A percentile compares a stretch with the other conserved stretches of the same genome.
Evolutionary conservation across 345 rosid species (phyloP).

Genomic region (Eucalyptus melliodora): DNA sequence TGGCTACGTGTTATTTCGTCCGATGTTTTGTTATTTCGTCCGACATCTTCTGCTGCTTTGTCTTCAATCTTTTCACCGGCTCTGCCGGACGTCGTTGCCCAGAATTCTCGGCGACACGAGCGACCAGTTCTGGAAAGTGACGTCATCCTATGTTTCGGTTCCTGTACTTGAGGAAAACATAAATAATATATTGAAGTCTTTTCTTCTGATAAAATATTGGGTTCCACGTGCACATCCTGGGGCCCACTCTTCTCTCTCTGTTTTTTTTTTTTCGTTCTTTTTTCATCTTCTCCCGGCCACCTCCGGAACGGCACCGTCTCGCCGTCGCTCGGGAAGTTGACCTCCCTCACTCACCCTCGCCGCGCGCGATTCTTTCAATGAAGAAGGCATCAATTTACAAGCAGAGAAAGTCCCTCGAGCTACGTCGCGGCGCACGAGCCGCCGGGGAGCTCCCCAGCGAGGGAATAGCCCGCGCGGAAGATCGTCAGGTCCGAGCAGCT

Average conservation of each 20-base stretch:
- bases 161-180: background rate
- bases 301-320: background rate
- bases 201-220: background rate
- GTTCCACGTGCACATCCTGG: background rate
- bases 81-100: background rate
- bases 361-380: background rate
- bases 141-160: background rate
- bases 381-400: conserved; percentile 26
- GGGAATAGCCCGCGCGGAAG: conserved; percentile 56
- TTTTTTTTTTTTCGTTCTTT: rapidly evolving
- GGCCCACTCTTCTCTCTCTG: background rate
- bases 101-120: background rate
- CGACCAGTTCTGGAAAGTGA: background rate
- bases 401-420: conserved; percentile 38
- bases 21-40: background rate
- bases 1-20: background rate
- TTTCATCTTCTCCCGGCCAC: background rate
- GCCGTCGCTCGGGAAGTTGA: background rate
- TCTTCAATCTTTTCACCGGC: background rate
- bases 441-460: conserved; percentile 49
- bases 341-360: background rate
- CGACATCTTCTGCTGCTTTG: background rate
- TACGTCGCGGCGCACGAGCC: conserved; percentile 29
- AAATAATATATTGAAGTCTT: background rate
- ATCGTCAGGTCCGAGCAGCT: conserved; percentile 30